Conservation (phyloP, 73 alveolate genomes). For the Diophrys sp. region DNA sequence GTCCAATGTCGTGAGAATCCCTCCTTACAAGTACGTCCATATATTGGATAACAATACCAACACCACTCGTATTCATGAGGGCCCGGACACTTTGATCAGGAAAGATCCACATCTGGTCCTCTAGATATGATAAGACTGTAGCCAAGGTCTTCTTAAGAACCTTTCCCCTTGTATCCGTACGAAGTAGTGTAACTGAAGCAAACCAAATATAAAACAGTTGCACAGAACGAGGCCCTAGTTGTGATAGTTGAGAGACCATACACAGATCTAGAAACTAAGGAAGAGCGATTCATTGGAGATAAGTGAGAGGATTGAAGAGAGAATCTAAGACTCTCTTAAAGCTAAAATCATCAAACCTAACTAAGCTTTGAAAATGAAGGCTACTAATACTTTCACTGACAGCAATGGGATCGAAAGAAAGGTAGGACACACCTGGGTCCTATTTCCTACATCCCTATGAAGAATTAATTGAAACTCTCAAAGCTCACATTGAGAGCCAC, state of each 20-base stretch:
- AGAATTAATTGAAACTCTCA: constrained; percentile 44
- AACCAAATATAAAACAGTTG: not conserved
- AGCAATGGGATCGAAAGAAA: constrained; percentile 44
- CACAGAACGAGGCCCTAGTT: not conserved
- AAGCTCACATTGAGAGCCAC: constrained; percentile 60
- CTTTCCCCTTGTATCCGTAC: constrained; percentile 81
- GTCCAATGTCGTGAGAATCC: constrained; percentile 18
- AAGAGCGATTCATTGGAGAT: constrained; percentile 40
- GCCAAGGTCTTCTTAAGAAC: constrained; percentile 54
- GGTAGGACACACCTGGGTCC: constrained; percentile 71
- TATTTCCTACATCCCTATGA: constrained; percentile 64
- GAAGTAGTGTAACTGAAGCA: constrained; percentile 36
- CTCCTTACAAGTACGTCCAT: constrained; percentile 38
- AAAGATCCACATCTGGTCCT: constrained; percentile 41
- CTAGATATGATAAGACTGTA: constrained; percentile 60
- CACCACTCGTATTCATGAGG: constrained; percentile 1
- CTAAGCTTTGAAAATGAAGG: constrained; percentile 60
- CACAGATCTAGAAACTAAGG: not conserved
- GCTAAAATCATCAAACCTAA: constrained; percentile 52
- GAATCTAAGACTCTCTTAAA: constrained; percentile 1
- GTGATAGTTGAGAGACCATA: not conserved
- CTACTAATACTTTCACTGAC: constrained; percentile 50
- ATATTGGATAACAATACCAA: constrained; percentile 21
- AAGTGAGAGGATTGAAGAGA: constrained; percentile 58
- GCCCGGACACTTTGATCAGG: not conserved